Base-by-base conservation (phyloP, 75 land plant species). In the Selaginella moellendorffii region DNA sequence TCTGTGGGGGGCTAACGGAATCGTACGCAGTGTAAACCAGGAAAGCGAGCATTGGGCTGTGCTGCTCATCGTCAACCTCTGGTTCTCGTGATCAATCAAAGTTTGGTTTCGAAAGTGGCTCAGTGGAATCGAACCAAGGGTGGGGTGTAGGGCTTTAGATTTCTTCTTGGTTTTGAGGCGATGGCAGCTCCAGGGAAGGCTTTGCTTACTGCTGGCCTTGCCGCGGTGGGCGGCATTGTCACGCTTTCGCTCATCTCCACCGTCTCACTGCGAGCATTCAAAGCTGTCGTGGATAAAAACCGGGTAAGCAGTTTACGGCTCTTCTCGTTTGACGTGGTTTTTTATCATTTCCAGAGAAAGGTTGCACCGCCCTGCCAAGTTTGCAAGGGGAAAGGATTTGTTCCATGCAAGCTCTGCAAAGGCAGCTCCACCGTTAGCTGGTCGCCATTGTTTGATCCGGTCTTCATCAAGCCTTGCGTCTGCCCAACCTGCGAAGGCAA, bases 401-500 rank as follows among this genome's bases (percentile, higher is more conserved):
- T 80, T 19, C 64, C 62, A 0, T 87, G 92, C 71, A 82, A 80
- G 53, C 65, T 85, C 12, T 87, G 92, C 76, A 75, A 76, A 59
- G 88, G 88, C 28, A 78, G 69, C 19, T 66, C 81, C 0, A 78
- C 74, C 24, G 78, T 87, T 2, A 62, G 80, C 0, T 87, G 92
- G 92, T 85, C 85, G 12, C 88, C 92, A 2, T 60, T 85, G 62
- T 74, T 62, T 36, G 92, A 85, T 31, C 92, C 85, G 20, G 71
- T 78, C 31, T 62, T 64, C 51, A 69, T 61, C 5, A 85, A 82
- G 52, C 83, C 80, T 9, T 87, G 92, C 62, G 54, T 82, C 20
- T 87, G 92, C 71, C 92, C 92, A 30, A 87, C 92, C 5, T 85
- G 92, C 72, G 92, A 87, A 29, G 92, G 92, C 29, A 79, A 85